Percentiles rank a stretch among this genome's conserved stretches.
These are phyloP conservation scores for Fusarium austroafricanum DNA, from an alignment of 2,329 filamentous ascomycete genomes.

Conservation along the genomic window DNA sequence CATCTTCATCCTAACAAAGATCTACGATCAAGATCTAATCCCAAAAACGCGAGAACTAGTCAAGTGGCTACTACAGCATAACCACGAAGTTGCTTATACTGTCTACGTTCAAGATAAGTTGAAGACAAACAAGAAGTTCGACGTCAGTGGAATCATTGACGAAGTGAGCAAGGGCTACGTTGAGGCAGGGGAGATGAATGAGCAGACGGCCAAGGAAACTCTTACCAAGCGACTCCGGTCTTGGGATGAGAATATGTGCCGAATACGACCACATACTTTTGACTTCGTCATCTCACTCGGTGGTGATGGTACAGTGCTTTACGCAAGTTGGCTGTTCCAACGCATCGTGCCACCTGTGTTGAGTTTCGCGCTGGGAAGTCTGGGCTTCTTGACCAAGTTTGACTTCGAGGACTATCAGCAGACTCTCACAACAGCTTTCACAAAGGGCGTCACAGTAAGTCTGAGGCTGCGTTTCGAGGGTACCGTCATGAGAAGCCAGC, in stretches of 20 bases:
- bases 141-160: conserved; percentile 74
- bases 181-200: conserved; percentile 50
- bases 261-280: conserved; percentile 83
- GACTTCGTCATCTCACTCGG: conserved; percentile 94
- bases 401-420: conserved; percentile 81
- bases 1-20: conserved; percentile 91
- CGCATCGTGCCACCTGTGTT: conserved; percentile 92
- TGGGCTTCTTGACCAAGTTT: conserved; percentile 97
- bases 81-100: conserved; percentile 75
- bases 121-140: conserved; percentile 77
- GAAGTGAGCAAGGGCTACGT: conserved; percentile 64
- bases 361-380: conserved; percentile 88
- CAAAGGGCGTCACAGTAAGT: conserved; percentile 87
- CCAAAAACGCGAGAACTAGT: conserved; percentile 80
- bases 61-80: conserved; percentile 81
- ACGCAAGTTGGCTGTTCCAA: conserved; percentile 97
- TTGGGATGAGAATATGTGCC: conserved; percentile 86
- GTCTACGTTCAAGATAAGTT: conserved; percentile 88
- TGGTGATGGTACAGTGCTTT: conserved; percentile 96
- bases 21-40: conserved; percentile 85
- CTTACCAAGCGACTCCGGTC: conserved; percentile 73
- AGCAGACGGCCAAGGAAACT: conserved; percentile 50
- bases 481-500: conserved; percentile 86
- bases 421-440: conserved; percentile 78
- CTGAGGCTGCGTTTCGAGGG: conserved; percentile 91